A percentile compares a stretch with the other conserved stretches of the same genome.
phyloP scores from a whole-genome alignment of 1,284 basidiomycete species.

The Sporisorium reilianum region DNA sequence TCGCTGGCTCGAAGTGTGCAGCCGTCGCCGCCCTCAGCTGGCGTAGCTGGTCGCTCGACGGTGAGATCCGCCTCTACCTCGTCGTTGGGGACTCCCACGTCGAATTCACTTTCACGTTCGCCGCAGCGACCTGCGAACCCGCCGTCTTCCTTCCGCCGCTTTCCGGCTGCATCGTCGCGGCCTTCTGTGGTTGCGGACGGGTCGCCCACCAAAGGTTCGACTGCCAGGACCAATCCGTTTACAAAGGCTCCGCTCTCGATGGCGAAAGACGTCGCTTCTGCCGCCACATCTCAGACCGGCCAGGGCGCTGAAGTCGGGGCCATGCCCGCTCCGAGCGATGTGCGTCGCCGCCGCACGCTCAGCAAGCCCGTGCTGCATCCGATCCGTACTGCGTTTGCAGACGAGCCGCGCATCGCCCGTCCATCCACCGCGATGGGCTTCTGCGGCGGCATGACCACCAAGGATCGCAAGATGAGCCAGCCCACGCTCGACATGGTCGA shows the following conservation, averaged over 20 bases:
- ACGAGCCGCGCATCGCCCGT: constrained; percentile 1
- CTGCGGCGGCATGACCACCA: constrained; percentile 20
- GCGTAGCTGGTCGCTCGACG: constrained; percentile 1
- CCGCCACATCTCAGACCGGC: neutral
- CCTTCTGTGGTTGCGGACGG: constrained; percentile 9
- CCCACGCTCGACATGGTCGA: constrained; percentile 63
- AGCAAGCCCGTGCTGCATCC: constrained; percentile 31
- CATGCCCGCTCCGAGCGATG: neutral
- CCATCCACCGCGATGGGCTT: constrained; percentile 44
- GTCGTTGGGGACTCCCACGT: constrained; percentile 8
- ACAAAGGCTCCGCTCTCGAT: neutral
- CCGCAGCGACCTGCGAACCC: constrained; percentile 31
- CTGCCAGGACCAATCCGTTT: neutral
- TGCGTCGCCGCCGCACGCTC: constrained; percentile 25
- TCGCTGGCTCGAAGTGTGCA: constrained; percentile 37
- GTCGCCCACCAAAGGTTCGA: constrained; percentile 6
- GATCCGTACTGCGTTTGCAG: constrained; percentile 27
- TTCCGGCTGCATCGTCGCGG: neutral
- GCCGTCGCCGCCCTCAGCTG: constrained; percentile 13
- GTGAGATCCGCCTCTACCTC: constrained; percentile 17
- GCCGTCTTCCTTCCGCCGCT: constrained; percentile 34
- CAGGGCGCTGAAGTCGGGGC: neutral
- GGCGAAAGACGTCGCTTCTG: neutral
- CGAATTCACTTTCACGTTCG: constrained; percentile 16
- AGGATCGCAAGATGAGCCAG: constrained; percentile 57